These are phyloP conservation scores for Huntiella savannae DNA, from an alignment of 2,329 filamentous ascomycete genomes.

Conservation along the genomic window DNA sequence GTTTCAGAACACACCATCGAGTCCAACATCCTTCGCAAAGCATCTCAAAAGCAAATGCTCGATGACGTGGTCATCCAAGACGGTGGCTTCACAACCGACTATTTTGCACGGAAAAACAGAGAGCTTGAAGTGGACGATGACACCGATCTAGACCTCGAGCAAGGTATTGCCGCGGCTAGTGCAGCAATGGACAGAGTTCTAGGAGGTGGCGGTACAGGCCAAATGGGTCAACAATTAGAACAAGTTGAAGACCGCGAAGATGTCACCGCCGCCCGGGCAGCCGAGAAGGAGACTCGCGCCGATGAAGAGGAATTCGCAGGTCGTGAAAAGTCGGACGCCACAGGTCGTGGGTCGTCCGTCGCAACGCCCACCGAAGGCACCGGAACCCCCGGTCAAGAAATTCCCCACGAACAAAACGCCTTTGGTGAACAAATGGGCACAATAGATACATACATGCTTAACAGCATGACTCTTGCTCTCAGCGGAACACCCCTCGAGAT, in stretches of 20 bases:
- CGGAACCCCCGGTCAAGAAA: too few species aligned
- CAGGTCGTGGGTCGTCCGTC: conserved; percentile 8
- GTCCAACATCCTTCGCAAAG: conserved; percentile 90
- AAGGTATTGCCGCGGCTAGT: conserved; percentile 47
- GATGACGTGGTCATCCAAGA: conserved; percentile 98
- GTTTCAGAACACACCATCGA: conserved; percentile 91
- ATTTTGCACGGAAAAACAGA: conserved; percentile 55
- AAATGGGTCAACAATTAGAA: conserved; percentile 65
- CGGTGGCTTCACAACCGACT: conserved; percentile 92
- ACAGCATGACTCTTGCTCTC: conserved; percentile 43
- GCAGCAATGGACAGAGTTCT: conserved; percentile 72
- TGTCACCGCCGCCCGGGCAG: conserved; percentile 66
- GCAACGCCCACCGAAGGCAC: too few species aligned
- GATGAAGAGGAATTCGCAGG: conserved; percentile 76
- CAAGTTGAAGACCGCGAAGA: conserved; percentile 88
- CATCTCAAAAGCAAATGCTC: conserved; percentile 91
- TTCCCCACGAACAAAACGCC: conserved; percentile 31
- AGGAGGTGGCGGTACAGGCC: conserved; percentile 33
- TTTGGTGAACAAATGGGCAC: conserved; percentile 38
- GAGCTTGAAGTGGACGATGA: conserved; percentile 6
- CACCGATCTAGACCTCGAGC: conserved; percentile 24
- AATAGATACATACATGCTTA: conserved; percentile 60
- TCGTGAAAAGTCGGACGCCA: conserved; percentile 17
- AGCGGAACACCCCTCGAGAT: conserved; percentile 41
- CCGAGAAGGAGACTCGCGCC: conserved; percentile 73